Conservation (phyloP, 257 asterid species). For the Petrea volubilis region DNA sequence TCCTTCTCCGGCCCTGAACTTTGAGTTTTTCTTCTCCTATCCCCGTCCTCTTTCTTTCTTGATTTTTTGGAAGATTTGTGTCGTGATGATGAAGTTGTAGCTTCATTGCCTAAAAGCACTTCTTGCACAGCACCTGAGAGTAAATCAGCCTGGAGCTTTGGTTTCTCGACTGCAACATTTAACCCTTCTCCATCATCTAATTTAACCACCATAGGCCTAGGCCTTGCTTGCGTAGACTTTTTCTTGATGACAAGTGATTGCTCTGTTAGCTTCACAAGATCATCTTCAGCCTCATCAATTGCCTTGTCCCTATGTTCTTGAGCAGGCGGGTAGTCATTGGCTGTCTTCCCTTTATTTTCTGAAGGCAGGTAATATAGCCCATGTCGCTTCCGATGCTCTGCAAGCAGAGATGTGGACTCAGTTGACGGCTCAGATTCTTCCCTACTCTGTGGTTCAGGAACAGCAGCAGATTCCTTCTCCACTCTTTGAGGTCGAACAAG, state of each 20-base stretch:
- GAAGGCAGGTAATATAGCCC: slow-evolving; percentile 84
- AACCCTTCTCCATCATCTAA: slow-evolving; percentile 69
- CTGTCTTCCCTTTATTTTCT: slow-evolving; percentile 40
- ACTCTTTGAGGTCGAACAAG: slow-evolving; percentile 46
- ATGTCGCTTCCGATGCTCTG: slow-evolving; percentile 85
- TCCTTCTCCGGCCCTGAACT: slow-evolving; percentile 41
- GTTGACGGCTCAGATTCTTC: slow-evolving; percentile 57
- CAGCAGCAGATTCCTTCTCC: slow-evolving; percentile 35
- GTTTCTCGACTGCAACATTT: slow-evolving; percentile 32
- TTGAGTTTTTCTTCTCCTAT: slow-evolving; percentile 39
- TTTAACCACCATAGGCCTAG: slow-evolving; percentile 89
- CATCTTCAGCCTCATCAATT: slow-evolving; percentile 53
- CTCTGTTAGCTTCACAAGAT: slow-evolving; percentile 76
- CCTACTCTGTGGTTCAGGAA: slow-evolving; percentile 35
- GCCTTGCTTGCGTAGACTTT: slow-evolving; percentile 55
- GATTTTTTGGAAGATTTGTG: slow-evolving; percentile 45
- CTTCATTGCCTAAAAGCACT: slow-evolving; percentile 78
- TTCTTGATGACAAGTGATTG: slow-evolving; percentile 63
- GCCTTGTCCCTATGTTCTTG: slow-evolving; percentile 57
- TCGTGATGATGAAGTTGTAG: slow-evolving; percentile 59
- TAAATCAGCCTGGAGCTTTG: slow-evolving; percentile 50
- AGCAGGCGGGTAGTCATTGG: slow-evolving; percentile 74
- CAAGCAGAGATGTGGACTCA: slow-evolving; percentile 77
- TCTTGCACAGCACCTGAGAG: slow-evolving; percentile 85
- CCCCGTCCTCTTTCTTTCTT: slow-evolving; percentile 48